phyloP scores from a whole-genome alignment of 2,329 filamentous ascomycete species.

The Graphium sp. region DNA sequence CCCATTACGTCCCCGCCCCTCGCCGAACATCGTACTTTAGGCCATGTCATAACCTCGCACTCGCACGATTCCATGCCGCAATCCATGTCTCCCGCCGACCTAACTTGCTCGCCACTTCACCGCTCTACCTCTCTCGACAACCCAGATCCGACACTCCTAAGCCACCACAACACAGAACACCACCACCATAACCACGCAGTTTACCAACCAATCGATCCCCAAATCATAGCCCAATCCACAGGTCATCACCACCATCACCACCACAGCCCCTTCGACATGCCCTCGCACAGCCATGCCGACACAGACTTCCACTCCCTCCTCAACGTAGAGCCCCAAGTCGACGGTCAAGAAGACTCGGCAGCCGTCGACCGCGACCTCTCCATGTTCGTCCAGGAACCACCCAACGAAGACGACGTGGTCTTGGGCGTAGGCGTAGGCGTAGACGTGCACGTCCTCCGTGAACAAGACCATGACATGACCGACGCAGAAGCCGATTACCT shows the following conservation, averaged over 20 bases:
- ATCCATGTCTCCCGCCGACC: too few relatives aligned
- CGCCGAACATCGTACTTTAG: too few relatives aligned
- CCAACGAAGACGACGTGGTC: constrained; percentile 21
- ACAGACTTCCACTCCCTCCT: constrained; percentile 37
- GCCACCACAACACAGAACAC: constrained; percentile 14
- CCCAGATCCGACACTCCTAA: too few relatives aligned
- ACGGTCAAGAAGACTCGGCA: constrained; percentile 12
- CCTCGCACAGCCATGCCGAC: constrained; percentile 15
- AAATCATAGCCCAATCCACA: constrained; percentile 31
- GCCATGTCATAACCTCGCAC: too few relatives aligned
- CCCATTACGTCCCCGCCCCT: too few relatives aligned
- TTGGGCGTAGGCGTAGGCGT: constrained; percentile 3
- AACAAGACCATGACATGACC: too few relatives aligned
- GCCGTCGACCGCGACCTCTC: constrained; percentile 31
- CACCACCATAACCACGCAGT: constrained; percentile 14
- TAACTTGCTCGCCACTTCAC: too few relatives aligned
- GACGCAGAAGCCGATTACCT: too few relatives aligned
- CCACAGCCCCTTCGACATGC: constrained; percentile 2
- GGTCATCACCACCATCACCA: constrained; percentile 13
- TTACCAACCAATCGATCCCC: constrained; percentile 42
- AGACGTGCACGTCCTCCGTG: too few relatives aligned
- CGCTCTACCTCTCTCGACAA: too few relatives aligned
- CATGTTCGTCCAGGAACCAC: constrained; percentile 30
- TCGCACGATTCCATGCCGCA: too few relatives aligned
- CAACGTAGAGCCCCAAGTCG: constrained; percentile 23